Conservation (phyloP, 805 yeast species). For the Lipomyces oligophaga region DNA sequence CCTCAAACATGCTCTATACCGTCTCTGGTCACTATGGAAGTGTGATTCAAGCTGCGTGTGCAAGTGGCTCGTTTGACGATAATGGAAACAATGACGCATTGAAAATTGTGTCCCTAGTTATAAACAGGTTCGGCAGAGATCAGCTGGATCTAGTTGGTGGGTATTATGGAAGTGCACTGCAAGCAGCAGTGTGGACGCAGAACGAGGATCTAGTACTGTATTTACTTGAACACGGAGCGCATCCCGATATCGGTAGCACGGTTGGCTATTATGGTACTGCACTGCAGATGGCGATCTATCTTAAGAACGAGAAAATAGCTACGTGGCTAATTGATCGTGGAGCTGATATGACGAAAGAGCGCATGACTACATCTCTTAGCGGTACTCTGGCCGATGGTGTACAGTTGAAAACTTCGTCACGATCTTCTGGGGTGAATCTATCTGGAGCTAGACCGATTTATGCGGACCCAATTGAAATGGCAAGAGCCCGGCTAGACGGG, state of each 20-base stretch:
- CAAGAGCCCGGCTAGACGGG: background rate
- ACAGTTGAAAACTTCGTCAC: background rate
- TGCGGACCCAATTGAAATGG: background rate
- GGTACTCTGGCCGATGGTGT: too few species aligned
- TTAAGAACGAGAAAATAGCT: background rate
- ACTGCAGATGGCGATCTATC: constrained; percentile 1
- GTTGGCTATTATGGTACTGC: background rate
- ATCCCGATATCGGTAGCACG: background rate
- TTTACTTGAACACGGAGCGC: background rate
- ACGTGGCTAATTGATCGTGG: background rate
- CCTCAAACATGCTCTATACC: background rate
- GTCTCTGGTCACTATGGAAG: background rate
- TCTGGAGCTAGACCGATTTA: background rate
- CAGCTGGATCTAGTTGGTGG: background rate
- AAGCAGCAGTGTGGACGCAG: constrained; percentile 2
- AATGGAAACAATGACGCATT: background rate
- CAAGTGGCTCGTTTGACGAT: background rate
- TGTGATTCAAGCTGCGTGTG: constrained; percentile 1
- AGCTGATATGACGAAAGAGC: background rate
- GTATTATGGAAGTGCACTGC: constrained; percentile 1
- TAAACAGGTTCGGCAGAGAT: background rate
- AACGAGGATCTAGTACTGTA: background rate
- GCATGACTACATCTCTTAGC: too few species aligned
- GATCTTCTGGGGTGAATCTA: background rate
- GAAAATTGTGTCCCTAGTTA: background rate